Percentiles rank a stretch among this genome's conserved stretches.
phyloP scores from a whole-genome alignment of 345 rosid genomes.

The Gossypioides kirkii region DNA sequence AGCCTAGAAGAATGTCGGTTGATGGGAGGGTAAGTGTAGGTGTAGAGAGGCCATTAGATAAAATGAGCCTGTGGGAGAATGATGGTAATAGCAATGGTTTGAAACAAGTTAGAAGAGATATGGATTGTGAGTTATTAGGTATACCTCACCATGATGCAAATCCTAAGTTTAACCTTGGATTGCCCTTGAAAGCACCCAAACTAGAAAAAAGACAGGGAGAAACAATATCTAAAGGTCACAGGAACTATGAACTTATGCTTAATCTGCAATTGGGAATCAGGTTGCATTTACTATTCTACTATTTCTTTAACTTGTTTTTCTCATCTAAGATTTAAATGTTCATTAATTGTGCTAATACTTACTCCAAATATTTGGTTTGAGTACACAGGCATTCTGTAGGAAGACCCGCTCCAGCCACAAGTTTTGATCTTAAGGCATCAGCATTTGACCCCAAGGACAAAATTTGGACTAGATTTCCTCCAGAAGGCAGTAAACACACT shows the following conservation, averaged over 20 bases:
- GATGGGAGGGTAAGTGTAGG: slow-evolving; percentile 89
- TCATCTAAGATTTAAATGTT: too few relatives aligned
- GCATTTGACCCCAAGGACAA: slow-evolving; percentile 93
- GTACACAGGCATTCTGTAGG: slow-evolving; percentile 77
- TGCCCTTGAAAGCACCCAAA: slow-evolving; percentile 64
- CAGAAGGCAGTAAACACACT: slow-evolving; percentile 85
- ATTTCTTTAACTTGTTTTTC: not conserved
- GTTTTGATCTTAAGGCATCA: slow-evolving; percentile 80
- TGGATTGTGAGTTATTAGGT: slow-evolving; percentile 46
- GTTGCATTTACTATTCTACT: slow-evolving; percentile 5
- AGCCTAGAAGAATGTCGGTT: slow-evolving; percentile 62
- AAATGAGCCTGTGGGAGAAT: slow-evolving; percentile 63
- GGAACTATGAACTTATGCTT: slow-evolving; percentile 92
- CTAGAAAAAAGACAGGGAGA: slow-evolving; percentile 74
- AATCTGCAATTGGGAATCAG: slow-evolving; percentile 76
- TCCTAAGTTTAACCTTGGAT: slow-evolving; percentile 18
- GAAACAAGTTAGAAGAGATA: slow-evolving; percentile 28
- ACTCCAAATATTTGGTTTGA: not conserved
- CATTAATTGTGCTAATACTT: not conserved
- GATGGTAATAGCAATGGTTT: slow-evolving; percentile 27
- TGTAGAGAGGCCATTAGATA: slow-evolving; percentile 61
- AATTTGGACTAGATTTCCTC: slow-evolving; percentile 89
- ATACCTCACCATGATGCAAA: slow-evolving; percentile 33
- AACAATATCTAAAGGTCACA: slow-evolving; percentile 81
- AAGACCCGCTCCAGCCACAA: slow-evolving; percentile 63